These are phyloP conservation scores for Ophiocordyceps polyrhachis-furcata DNA, from an alignment of 2,329 filamentous ascomycete species.

Conservation along the genomic window DNA sequence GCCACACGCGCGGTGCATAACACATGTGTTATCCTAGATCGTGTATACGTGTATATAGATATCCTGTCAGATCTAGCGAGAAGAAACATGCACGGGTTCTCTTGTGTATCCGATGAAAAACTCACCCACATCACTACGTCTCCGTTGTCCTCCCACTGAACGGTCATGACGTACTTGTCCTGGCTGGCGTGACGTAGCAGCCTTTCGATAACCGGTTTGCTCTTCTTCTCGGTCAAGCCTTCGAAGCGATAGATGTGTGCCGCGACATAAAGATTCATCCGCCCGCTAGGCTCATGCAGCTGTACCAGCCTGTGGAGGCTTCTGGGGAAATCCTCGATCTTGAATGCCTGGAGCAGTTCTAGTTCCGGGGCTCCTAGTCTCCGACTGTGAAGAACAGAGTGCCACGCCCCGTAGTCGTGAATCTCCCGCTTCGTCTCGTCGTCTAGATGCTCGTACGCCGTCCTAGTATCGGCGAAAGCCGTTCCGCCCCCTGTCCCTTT, in stretches of 20 bases:
- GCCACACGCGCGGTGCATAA: background rate
- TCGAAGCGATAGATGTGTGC: background rate
- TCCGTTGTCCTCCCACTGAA: background rate
- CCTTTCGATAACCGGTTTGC: background rate
- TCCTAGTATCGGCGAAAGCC: slow-evolving; percentile 1
- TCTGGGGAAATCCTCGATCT: background rate
- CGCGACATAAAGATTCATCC: background rate
- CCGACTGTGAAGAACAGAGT: background rate
- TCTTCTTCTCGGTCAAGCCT: background rate
- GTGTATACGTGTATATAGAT: no score
- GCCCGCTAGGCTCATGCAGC: background rate
- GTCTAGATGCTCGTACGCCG: background rate
- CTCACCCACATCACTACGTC: slow-evolving; percentile 1
- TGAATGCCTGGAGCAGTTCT: background rate
- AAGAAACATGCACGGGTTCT: background rate
- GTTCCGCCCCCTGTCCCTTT: background rate
- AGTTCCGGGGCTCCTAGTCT: background rate
- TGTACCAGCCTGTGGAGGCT: background rate
- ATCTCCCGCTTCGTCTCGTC: background rate
- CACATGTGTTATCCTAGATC: slow-evolving; percentile 1
- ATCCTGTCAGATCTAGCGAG: background rate
- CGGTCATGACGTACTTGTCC: background rate
- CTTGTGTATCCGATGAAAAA: background rate
- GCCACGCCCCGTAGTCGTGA: background rate
- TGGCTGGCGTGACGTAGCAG: background rate